These are phyloP conservation scores for Castanea mollissima DNA, from an alignment of 306 rosid species.

Conservation along the genomic window DNA sequence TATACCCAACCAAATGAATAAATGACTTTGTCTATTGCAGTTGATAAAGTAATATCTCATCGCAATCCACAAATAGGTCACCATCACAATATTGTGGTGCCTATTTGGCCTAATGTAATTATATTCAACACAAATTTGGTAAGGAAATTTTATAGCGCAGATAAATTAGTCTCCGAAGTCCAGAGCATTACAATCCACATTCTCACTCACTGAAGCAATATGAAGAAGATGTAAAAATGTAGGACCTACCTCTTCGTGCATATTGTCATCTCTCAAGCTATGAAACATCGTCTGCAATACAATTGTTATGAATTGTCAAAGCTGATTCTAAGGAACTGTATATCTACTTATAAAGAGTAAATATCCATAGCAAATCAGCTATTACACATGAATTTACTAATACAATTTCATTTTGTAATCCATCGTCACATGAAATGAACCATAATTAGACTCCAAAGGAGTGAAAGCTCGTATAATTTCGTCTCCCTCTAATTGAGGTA, in stretches of 20 bases:
- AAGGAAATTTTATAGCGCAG: background rate
- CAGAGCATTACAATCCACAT: background rate
- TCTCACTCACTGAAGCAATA: background rate
- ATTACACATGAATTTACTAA: too few species aligned
- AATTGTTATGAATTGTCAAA: slow-evolving; percentile 22
- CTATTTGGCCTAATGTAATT: background rate
- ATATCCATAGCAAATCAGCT: background rate
- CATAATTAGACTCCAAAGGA: background rate
- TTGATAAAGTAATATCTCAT: background rate
- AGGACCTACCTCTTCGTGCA: slow-evolving; percentile 79
- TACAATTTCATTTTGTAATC: background rate
- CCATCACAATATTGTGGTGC: background rate
- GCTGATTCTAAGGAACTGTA: background rate
- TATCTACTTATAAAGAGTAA: background rate
- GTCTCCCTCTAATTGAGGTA: too few species aligned
- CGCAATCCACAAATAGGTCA: background rate
- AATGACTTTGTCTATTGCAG: background rate
- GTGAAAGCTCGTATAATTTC: background rate
- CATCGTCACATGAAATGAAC: background rate
- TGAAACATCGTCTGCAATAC: slow-evolving; percentile 77
- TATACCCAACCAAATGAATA: background rate
- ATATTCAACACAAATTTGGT: background rate
- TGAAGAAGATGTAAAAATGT: background rate
- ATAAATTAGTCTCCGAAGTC: background rate
- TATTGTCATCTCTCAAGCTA: slow-evolving; percentile 88